Evolutionary conservation across 202 grass and related monocot genomes (phyloP).

Genomic region (Saccharum hybrid): DNA sequence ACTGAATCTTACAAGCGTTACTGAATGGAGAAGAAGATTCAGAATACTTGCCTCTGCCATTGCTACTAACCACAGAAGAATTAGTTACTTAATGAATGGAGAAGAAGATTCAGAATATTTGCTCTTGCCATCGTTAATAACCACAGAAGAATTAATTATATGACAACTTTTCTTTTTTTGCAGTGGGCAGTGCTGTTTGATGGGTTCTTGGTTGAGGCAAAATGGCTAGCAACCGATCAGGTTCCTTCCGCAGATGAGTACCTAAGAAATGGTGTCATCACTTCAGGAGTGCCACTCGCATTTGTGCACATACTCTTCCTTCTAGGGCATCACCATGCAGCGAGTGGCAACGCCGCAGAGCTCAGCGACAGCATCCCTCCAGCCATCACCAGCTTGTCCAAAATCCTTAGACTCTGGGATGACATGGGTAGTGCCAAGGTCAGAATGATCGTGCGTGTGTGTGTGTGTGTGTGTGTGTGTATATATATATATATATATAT

Average conservation of each 20-base stretch:
- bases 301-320: conserved; percentile 41
- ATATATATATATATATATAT: too few species aligned
- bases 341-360: neutral
- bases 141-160: neutral
- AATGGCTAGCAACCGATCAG: conserved; percentile 47
- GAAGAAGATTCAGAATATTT: neutral
- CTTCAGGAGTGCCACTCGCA: conserved; percentile 34
- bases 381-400: conserved; percentile 42
- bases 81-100: too few species aligned
- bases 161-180: neutral
- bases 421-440: conserved; percentile 69
- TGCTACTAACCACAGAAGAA: too few species aligned
- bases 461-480: too few species aligned
- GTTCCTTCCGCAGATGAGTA: conserved; percentile 46
- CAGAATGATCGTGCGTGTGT: neutral
- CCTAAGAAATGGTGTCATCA: conserved; percentile 54
- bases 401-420: conserved; percentile 64
- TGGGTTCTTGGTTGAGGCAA: conserved; percentile 58
- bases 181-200: conserved; percentile 62
- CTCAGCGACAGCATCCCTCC: conserved; percentile 23
- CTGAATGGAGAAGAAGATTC: neutral
- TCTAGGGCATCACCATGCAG: conserved; percentile 43
- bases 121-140: neutral
- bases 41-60: too few species aligned
- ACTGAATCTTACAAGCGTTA: too few species aligned